Evolutionary conservation across 805 yeast species (phyloP).

Genomic region (Starmerella scarabaei): DNA sequence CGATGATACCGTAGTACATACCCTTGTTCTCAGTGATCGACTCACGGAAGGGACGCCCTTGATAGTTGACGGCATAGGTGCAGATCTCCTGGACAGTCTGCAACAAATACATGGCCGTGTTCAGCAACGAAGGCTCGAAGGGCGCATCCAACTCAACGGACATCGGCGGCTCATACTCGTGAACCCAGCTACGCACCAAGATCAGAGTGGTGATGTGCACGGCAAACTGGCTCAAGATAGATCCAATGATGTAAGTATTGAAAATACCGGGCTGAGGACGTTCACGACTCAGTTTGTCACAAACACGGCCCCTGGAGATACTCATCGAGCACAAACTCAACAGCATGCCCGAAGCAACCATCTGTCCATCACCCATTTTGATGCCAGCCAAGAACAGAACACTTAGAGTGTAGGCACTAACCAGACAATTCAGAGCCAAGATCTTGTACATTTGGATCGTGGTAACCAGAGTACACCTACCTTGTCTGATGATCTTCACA

Average conservation of each 20-base stretch:
- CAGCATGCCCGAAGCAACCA: conserved; percentile 89
- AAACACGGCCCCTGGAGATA: conserved; percentile 84
- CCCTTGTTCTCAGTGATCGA: conserved; percentile 82
- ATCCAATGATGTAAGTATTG: conserved; percentile 92
- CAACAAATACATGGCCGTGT: conserved; percentile 88
- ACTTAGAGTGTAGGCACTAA: conserved; percentile 89
- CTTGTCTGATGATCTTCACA: conserved; percentile 88
- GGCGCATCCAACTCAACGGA: conserved; percentile 74
- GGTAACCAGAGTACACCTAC: conserved; percentile 93
- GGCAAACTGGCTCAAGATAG: conserved; percentile 91
- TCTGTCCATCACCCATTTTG: conserved; percentile 95
- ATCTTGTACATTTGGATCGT: conserved; percentile 99
- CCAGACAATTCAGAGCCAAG: conserved; percentile 88
- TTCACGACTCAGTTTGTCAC: conserved; percentile 76
- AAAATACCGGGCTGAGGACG: conserved; percentile 97
- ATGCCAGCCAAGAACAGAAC: conserved; percentile 94
- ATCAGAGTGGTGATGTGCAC: conserved; percentile 74
- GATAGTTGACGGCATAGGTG: conserved; percentile 94
- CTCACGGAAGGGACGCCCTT: conserved; percentile 93
- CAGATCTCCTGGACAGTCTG: conserved; percentile 95
- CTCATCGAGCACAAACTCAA: conserved; percentile 89
- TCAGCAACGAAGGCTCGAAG: conserved; percentile 78
- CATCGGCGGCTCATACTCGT: conserved; percentile 72
- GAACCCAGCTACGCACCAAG: conserved; percentile 72
- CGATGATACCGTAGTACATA: conserved; percentile 89